phyloP scores from a whole-genome alignment of 139 green algal genomes.

The Closterium sp. region DNA sequence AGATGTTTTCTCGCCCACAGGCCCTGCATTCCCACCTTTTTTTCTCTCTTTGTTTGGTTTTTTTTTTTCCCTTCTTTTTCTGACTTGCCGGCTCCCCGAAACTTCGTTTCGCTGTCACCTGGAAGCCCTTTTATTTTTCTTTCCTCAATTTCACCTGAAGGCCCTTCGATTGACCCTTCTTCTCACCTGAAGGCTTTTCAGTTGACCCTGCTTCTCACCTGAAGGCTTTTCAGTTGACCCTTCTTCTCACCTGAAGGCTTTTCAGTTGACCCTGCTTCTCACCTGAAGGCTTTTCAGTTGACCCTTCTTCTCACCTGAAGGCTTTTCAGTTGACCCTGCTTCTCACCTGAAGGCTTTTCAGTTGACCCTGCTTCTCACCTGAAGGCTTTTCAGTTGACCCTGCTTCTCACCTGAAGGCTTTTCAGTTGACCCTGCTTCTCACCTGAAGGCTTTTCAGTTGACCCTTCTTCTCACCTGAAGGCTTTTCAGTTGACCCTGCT shows the following conservation, averaged over 20 bases:
- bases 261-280: not conserved
- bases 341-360: constrained; percentile 12
- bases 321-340: not conserved
- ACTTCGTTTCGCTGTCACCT: not conserved
- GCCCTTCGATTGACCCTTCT: not conserved
- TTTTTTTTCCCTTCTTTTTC: no score
- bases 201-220: not conserved
- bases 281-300: not conserved
- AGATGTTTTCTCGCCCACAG: no score
- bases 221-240: no score
- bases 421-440: constrained; percentile 10
- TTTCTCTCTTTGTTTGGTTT: no score
- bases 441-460: constrained; percentile 18
- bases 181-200: not conserved
- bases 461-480: not conserved
- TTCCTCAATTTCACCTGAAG: constrained; percentile 5
- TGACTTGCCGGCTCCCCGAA: not conserved
- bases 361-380: constrained; percentile 3
- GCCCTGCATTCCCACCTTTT: no score
- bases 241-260: constrained; percentile 6
- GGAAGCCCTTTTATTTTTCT: not conserved
- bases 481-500: no score
- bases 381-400: no score
- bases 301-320: not conserved
- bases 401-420: constrained; percentile 2